Evolutionary conservation across 768 basidiomycete species (phyloP).

Genomic region (Amyloporia xantha): DNA sequence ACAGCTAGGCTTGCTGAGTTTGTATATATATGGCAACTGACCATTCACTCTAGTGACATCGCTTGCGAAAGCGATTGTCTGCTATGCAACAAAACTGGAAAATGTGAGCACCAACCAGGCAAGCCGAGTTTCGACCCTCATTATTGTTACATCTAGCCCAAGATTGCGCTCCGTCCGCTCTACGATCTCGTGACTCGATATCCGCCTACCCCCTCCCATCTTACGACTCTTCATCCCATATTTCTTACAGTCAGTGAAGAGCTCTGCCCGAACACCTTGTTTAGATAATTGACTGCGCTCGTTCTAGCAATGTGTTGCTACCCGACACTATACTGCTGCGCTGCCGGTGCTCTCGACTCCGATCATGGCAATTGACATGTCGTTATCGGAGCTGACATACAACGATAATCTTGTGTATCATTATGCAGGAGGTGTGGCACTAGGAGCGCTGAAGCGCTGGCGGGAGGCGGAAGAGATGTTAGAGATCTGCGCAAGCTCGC

Average conservation of each 20-base stretch:
- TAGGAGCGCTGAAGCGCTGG: slow-evolving; percentile 59
- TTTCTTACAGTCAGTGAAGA: slow-evolving; percentile 60
- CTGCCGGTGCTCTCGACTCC: slow-evolving; percentile 56
- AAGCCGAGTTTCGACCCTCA: slow-evolving; percentile 17
- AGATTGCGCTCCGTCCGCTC: slow-evolving; percentile 51
- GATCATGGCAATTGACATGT: slow-evolving; percentile 57
- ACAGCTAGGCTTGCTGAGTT: neutral
- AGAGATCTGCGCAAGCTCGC: slow-evolving; percentile 63
- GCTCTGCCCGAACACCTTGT: neutral
- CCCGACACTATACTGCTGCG: slow-evolving; percentile 47
- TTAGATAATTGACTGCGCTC: neutral
- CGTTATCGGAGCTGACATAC: slow-evolving; percentile 60
- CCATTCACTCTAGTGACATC: slow-evolving; percentile 61
- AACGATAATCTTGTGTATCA: slow-evolving; percentile 82
- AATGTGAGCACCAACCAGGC: slow-evolving; percentile 37
- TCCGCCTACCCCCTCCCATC: slow-evolving; percentile 44
- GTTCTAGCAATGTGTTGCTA: slow-evolving; percentile 50
- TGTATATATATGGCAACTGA: no score
- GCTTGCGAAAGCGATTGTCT: slow-evolving; percentile 58
- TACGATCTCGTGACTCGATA: slow-evolving; percentile 56
- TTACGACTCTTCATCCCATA: slow-evolving; percentile 66
- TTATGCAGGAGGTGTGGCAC: slow-evolving; percentile 70
- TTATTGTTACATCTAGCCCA: slow-evolving; percentile 27
- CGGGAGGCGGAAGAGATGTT: slow-evolving; percentile 67
- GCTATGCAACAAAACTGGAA: slow-evolving; percentile 39